Evolutionary conservation across 2,329 filamentous ascomycete species (phyloP).

Genomic region (Calonectria ilicicola): DNA sequence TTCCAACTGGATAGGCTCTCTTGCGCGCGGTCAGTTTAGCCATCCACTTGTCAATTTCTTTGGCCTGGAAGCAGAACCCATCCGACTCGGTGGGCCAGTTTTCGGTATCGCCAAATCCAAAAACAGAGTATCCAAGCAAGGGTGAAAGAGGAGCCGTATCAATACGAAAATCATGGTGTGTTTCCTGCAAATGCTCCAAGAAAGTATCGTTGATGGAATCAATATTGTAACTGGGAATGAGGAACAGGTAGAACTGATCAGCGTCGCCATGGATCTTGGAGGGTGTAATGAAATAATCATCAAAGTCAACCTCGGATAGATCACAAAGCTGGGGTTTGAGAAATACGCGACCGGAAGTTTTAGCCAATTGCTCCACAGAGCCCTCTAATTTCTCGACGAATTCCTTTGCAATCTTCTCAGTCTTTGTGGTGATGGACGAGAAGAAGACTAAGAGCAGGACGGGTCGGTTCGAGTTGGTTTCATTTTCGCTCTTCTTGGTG

Average conservation of each 20-base stretch:
- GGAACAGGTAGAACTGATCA: constrained; percentile 83
- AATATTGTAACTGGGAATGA: constrained; percentile 94
- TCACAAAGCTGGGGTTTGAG: constrained; percentile 77
- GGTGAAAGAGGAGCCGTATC: constrained; percentile 85
- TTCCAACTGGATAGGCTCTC: constrained; percentile 88
- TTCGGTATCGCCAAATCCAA: constrained; percentile 91
- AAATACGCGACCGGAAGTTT: constrained; percentile 53
- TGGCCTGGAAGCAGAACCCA: constrained; percentile 93
- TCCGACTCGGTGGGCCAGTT: constrained; percentile 93
- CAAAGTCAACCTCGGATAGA: constrained; percentile 87
- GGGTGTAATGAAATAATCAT: constrained; percentile 88
- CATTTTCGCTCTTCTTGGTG: constrained; percentile 38
- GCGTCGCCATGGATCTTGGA: constrained; percentile 70
- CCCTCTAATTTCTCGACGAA: constrained; percentile 68
- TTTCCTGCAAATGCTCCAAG: constrained; percentile 88
- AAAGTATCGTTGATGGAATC: constrained; percentile 92
- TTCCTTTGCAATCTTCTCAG: constrained; percentile 77
- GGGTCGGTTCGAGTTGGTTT: constrained; percentile 52
- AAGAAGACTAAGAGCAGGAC: constrained; percentile 87
- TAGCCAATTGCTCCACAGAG: constrained; percentile 63
- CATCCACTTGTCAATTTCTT: constrained; percentile 94
- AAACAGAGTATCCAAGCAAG: constrained; percentile 89
- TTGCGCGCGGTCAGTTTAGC: constrained; percentile 91
- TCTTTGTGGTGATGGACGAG: constrained; percentile 87
- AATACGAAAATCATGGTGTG: constrained; percentile 96